A percentile compares a stretch with the other conserved stretches of the same genome.
Conservation (phyloP, 2,329 filamentous ascomycete genomes). For the Venturia nashicola region DNA sequence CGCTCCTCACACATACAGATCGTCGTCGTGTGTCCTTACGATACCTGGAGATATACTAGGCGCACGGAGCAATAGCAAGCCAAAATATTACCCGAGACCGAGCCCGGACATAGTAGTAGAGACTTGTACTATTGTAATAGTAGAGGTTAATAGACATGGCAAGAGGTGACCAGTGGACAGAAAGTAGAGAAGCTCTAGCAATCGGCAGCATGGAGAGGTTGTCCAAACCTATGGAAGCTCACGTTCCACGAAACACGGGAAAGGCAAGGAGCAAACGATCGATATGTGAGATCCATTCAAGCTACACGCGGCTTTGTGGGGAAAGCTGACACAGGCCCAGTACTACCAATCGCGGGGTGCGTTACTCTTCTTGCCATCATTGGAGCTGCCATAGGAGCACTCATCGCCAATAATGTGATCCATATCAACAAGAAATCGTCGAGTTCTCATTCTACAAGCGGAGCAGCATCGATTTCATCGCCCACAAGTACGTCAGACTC, state of each 20-base stretch:
- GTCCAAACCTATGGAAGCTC: neutral
- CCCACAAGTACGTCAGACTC: neutral
- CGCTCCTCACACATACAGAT: no score
- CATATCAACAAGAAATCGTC: neutral
- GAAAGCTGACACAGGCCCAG: neutral
- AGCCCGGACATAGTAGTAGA: neutral
- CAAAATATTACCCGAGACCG: no score
- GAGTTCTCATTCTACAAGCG: neutral
- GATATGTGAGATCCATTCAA: neutral
- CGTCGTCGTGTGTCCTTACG: neutral
- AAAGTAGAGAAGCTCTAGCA: neutral
- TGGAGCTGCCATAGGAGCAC: conserved; percentile 31
- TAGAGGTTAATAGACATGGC: neutral
- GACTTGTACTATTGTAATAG: neutral
- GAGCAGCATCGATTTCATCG: neutral
- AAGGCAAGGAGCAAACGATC: neutral
- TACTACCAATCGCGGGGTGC: neutral
- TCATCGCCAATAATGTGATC: conserved; percentile 4
- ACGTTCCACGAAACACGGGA: neutral
- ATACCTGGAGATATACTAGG: neutral
- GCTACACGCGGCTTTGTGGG: neutral
- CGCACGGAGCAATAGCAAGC: neutral
- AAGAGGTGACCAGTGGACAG: neutral
- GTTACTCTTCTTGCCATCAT: neutral
- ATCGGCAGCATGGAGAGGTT: neutral